Conservation (phyloP, 1,284 basidiomycete species). For the Moniliella sp. region DNA sequence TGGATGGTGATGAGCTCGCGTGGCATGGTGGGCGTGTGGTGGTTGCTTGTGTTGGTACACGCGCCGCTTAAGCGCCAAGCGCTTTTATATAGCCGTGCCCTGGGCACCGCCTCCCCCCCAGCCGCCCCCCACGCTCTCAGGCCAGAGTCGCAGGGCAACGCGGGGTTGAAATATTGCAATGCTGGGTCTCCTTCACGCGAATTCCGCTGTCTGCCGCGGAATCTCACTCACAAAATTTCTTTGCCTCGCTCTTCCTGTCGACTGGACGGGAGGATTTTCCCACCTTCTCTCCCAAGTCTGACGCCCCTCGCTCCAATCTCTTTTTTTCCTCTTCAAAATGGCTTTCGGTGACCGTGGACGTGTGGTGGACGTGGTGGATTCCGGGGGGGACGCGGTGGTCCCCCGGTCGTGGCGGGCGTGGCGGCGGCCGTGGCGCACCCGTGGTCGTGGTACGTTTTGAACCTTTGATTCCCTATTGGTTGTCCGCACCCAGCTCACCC, state of each 20-base stretch:
- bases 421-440: constrained; percentile 6
- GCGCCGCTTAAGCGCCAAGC: not conserved
- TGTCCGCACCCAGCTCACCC: too few relatives aligned
- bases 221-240: too few relatives aligned
- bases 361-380: constrained; percentile 6
- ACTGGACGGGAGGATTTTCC: constrained; percentile 3
- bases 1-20: constrained; percentile 32
- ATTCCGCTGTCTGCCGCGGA: not conserved
- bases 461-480: too few relatives aligned
- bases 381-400: constrained; percentile 7
- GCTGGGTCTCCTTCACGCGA: too few relatives aligned
- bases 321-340: too few relatives aligned
- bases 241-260: constrained; percentile 1
- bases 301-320: too few relatives aligned
- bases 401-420: too few relatives aligned
- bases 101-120: not conserved
- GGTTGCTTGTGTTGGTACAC: not conserved
- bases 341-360: too few relatives aligned
- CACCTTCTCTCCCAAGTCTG: too few relatives aligned
- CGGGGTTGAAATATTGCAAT: too few relatives aligned
- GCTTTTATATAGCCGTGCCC: too few relatives aligned
- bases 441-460: constrained; percentile 6
- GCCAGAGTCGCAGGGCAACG: too few relatives aligned
- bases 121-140: not conserved
- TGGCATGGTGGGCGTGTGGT: constrained; percentile 10